A percentile compares a stretch with the other conserved stretches of the same genome.
phyloP scores from a whole-genome alignment of 1,139 yeast species.

The Hyphopichia wangnamkhiaoensis region DNA sequence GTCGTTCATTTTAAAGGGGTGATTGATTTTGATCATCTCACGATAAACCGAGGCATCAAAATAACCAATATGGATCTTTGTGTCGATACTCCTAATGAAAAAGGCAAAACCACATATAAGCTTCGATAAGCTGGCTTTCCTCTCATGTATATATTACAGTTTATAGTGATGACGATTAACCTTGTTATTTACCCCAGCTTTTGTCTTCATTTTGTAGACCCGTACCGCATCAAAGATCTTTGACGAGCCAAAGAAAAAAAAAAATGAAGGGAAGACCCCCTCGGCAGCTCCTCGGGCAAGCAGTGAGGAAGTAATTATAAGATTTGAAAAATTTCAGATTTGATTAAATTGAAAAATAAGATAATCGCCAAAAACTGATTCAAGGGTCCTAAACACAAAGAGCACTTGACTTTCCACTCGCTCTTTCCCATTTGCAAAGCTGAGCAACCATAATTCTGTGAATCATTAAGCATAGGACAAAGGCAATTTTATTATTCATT shows the following conservation, averaged over 20 bases:
- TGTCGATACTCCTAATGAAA: conserved; percentile 7
- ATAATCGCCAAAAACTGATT: too few relatives aligned
- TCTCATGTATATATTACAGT: neutral
- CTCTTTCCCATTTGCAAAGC: too few relatives aligned
- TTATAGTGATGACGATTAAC: neutral
- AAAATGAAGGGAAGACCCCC: neutral
- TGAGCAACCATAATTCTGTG: too few relatives aligned
- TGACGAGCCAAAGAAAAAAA: neutral
- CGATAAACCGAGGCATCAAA: conserved; percentile 34
- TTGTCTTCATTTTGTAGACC: neutral
- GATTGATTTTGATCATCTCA: conserved; percentile 35
- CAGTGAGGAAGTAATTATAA: too few relatives aligned
- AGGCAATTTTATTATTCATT: too few relatives aligned
- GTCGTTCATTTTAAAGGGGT: conserved; percentile 25
- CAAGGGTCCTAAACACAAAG: too few relatives aligned
- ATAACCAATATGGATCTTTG: conserved; percentile 18
- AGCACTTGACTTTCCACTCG: too few relatives aligned
- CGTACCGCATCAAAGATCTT: neutral
- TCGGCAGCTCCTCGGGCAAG: neutral
- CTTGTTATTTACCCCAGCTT: neutral
- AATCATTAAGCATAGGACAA: too few relatives aligned
- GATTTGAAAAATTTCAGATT: too few relatives aligned
- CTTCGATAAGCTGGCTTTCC: neutral
- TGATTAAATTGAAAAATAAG: too few relatives aligned
- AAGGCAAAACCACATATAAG: conserved; percentile 10